Conservation (phyloP, 164 flowering plant genomes). For the Vitis labrusca region DNA sequence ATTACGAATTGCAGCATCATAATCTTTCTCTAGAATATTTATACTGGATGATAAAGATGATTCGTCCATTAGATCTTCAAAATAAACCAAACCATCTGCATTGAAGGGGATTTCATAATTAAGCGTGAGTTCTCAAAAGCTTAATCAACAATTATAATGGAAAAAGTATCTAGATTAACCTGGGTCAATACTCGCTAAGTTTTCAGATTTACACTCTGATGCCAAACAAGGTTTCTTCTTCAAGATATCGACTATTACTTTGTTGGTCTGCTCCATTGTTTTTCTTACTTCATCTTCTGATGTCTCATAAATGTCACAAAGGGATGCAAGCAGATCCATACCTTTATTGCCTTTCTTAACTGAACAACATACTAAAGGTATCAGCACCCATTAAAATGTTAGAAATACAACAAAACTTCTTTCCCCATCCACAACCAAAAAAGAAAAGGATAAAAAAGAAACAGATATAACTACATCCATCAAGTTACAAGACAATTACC, state of each 20-base stretch:
- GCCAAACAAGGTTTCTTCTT: constrained; percentile 62
- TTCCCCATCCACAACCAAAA: not conserved
- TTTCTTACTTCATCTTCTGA: constrained; percentile 83
- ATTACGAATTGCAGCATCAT: constrained; percentile 59
- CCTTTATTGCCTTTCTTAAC: constrained; percentile 65
- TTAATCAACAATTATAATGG: not conserved
- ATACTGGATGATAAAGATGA: constrained; percentile 59
- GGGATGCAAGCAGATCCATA: constrained; percentile 80
- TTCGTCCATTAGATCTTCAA: constrained; percentile 76
- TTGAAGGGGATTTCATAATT: not conserved
- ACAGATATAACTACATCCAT: not conserved
- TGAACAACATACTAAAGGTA: constrained; percentile 22
- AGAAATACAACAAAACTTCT: not conserved
- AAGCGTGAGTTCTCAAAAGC: not conserved
- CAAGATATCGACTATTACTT: constrained; percentile 61
- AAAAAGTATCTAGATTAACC: constrained; percentile 39
- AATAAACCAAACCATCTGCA: constrained; percentile 86
- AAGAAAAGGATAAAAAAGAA: not conserved
- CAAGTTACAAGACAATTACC: constrained; percentile 43
- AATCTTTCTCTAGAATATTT: constrained; percentile 70
- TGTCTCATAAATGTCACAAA: constrained; percentile 75
- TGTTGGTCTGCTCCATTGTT: constrained; percentile 72
- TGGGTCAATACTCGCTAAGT: constrained; percentile 53
- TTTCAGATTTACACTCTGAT: constrained; percentile 59
- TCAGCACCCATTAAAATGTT: not conserved